Evolutionary conservation across 2,329 filamentous ascomycete species (phyloP), one percentile per base, ranked within the genome.

Genomic region (Exophiala phaeomuriformis): DNA sequence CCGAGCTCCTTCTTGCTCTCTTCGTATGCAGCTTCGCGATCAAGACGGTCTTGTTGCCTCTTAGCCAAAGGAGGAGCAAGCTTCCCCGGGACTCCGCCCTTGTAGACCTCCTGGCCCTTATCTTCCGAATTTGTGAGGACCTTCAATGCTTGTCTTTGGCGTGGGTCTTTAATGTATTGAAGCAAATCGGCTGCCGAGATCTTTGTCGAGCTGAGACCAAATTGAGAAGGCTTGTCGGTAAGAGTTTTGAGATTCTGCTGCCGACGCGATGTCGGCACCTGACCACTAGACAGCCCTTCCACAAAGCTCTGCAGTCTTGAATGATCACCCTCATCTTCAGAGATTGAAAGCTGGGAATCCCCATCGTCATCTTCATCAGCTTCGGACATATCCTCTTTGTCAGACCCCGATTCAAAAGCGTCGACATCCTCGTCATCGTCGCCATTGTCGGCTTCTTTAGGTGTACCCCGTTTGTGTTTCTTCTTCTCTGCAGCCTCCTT

Each of bases 1-100:
- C 88, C 83, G 29, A 98, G 76, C 0, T 90, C 91, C 69, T 96
- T 85, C 64, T 94, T 95, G 47, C 89, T 90, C 75, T 95, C 90
- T 35, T 90, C 83, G 63, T 90, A 94, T 2, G 93, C 93, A 28
- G 83, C 89, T 49, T 77, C 76, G 48, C 93, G 87, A 64, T 95
- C 85, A 10, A 96, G 72, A 47, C 84, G 83, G 66, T 90, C 90
- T 69, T 97, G 91, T 63, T 95, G 86, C 56, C 90, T 81, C 67
- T 87, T 90, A 1, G 88, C 82, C 3, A 96, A 77, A 9, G 91
- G 90, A 1, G 90, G 86, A 31, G 86, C 83, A 3, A 97, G 78
- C 69, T 89, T 94, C 50, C 83, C 80, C 29, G 78, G 74, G 35
- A 80, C 73, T 10, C 79, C 78, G 63, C 76, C 55, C 19, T 72